Evolutionary conservation across 768 basidiomycete species (phyloP).

Genomic region (Auricularia cornea): DNA sequence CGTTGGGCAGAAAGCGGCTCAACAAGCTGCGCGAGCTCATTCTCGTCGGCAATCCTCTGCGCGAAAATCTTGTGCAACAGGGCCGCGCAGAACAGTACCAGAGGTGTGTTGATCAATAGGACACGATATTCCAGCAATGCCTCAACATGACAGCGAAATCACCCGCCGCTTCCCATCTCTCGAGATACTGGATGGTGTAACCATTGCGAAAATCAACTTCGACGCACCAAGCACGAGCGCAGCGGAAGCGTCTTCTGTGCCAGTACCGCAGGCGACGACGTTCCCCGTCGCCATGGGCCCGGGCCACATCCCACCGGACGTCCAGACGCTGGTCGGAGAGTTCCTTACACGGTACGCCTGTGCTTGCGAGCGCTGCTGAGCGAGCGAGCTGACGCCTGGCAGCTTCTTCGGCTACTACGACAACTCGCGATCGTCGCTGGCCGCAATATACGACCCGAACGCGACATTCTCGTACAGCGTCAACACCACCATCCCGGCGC

Average conservation of each 20-base stretch:
- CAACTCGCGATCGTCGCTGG: constrained; percentile 54
- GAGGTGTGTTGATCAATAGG: constrained; percentile 37
- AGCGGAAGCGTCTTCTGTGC: constrained; percentile 21
- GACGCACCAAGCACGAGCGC: constrained; percentile 48
- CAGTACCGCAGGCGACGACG: constrained; percentile 50
- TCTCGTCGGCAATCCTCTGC: constrained; percentile 67
- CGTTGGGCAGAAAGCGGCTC: constrained; percentile 50
- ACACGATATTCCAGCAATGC: background rate
- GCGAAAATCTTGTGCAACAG: constrained; percentile 48
- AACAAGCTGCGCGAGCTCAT: constrained; percentile 63
- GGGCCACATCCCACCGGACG: constrained; percentile 38
- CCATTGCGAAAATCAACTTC: constrained; percentile 71
- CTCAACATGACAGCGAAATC: constrained; percentile 51
- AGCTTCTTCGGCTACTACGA: constrained; percentile 88
- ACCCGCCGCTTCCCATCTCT: constrained; percentile 72
- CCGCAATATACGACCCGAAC: constrained; percentile 67
- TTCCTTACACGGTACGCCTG: constrained; percentile 66
- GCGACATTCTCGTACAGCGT: constrained; percentile 90
- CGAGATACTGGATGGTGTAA: constrained; percentile 74
- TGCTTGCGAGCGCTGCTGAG: constrained; percentile 1
- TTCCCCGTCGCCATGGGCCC: constrained; percentile 68
- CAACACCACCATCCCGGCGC: constrained; percentile 73
- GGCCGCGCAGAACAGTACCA: constrained; percentile 57
- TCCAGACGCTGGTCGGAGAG: constrained; percentile 61
- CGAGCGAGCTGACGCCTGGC: constrained; percentile 3